Evolutionary conservation across 768 basidiomycete genomes (phyloP).

Genomic region (Boletus fagicola): DNA sequence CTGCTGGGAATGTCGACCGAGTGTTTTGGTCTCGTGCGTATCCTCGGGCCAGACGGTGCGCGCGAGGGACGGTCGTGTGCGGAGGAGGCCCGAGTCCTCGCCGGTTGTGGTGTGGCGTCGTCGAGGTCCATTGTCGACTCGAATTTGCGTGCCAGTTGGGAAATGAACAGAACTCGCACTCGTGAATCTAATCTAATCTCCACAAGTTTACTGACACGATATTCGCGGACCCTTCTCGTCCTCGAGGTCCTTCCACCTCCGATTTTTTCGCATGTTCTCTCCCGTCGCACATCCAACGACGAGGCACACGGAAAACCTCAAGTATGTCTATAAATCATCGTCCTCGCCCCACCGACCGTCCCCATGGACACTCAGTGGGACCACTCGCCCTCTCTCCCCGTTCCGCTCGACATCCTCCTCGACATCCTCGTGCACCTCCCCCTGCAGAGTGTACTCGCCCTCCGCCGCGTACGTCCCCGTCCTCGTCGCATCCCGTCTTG

Average conservation of each 20-base stretch:
- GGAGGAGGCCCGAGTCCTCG: conserved; percentile 9
- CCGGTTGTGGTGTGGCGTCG: not conserved
- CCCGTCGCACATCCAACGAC: not conserved
- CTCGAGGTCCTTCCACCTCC: conserved; percentile 7
- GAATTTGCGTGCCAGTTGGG: not conserved
- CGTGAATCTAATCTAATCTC: conserved; percentile 20
- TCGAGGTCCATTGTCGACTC: conserved; percentile 18
- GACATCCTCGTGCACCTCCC: conserved; percentile 42
- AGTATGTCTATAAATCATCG: conserved; percentile 1
- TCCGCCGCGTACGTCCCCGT: conserved; percentile 44
- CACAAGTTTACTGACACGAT: conserved; percentile 5
- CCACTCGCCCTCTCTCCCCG: conserved; percentile 12
- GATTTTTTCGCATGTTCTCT: conserved; percentile 18
- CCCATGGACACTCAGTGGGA: conserved; percentile 9
- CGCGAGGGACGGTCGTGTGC: conserved; percentile 26
- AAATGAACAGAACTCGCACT: not conserved
- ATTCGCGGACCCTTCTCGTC: conserved; percentile 19
- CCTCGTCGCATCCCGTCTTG: not conserved
- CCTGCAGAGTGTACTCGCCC: conserved; percentile 39
- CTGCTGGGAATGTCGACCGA: conserved; percentile 5
- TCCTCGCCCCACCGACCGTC: not conserved
- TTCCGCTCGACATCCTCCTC: conserved; percentile 52
- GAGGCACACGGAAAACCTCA: not conserved
- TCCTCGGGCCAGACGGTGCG: conserved; percentile 23
- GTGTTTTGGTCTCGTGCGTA: conserved; percentile 16